Conservation (phyloP, 495 filamentous ascomycete genomes). For the Hyphodiscus hymeniophilus region DNA sequence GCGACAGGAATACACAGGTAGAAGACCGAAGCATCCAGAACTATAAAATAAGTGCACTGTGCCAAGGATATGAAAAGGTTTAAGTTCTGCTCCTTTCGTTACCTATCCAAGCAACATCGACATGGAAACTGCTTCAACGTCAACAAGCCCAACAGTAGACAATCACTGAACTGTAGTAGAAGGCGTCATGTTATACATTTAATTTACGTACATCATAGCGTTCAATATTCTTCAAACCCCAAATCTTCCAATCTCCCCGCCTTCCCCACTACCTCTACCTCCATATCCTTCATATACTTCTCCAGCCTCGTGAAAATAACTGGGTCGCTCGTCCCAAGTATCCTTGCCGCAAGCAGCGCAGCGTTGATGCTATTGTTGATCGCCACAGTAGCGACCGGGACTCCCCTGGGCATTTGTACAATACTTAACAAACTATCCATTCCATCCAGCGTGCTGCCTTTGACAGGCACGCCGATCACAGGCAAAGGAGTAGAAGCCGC, state of each 20-base stretch:
- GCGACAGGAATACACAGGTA: no score
- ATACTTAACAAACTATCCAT: conserved; percentile 85
- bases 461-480: conserved; percentile 89
- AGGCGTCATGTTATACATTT: no score
- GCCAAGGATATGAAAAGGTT: no score
- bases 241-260: conserved; percentile 54
- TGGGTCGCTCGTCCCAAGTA: conserved; percentile 62
- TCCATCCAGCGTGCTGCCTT: conserved; percentile 77
- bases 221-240: conserved; percentile 61
- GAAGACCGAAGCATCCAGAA: no score
- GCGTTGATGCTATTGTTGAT: conserved; percentile 95
- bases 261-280: conserved; percentile 57
- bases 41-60: no score
- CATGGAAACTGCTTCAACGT: no score
- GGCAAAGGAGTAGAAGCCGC: conserved; percentile 80
- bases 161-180: no score
- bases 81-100: no score
- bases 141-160: no score
- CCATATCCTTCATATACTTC: conserved; percentile 55
- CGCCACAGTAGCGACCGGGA: conserved; percentile 81
- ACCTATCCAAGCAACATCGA: no score
- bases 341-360: conserved; percentile 77
- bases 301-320: conserved; percentile 51
- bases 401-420: conserved; percentile 82
- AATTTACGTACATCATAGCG: no score